A percentile compares a stretch with the other conserved stretches of the same genome.
These are phyloP conservation scores for Trichoderma sp. DNA, from an alignment of 2,329 filamentous ascomycete species.

Conservation along the genomic window DNA sequence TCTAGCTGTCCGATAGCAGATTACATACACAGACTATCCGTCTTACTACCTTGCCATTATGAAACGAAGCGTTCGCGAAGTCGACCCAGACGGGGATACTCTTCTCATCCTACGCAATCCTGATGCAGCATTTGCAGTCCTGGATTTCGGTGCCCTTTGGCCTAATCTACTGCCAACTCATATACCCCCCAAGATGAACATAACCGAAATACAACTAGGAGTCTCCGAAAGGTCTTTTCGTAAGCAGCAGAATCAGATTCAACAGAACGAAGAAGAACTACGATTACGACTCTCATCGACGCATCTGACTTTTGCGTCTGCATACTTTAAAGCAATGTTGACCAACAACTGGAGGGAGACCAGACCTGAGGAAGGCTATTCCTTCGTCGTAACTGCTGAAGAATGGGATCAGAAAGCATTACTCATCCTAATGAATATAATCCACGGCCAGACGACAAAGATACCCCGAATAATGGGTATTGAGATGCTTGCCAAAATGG, in stretches of 20 bases:
- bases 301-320: conserved; percentile 37
- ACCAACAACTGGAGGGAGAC: conserved; percentile 16
- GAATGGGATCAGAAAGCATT: conserved; percentile 39
- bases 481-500: conserved; percentile 42
- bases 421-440: conserved; percentile 41
- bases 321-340: conserved; percentile 23
- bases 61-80: neutral
- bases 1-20: neutral
- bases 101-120: conserved; percentile 3
- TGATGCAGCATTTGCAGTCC: neutral
- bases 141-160: neutral
- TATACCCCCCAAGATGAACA: neutral
- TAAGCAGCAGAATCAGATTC: neutral
- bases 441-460: conserved; percentile 42
- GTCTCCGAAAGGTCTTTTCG: neutral
- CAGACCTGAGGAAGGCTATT: neutral
- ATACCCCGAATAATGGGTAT: conserved; percentile 38
- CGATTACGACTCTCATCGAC: conserved; percentile 22
- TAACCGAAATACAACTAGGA: neutral
- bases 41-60: neutral
- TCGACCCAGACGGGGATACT: conserved; percentile 8
- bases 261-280: neutral
- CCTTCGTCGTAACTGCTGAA: conserved; percentile 8
- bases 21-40: neutral
- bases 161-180: neutral